phyloP scores from a whole-genome alignment of 805 yeast genomes.

The Hanseniaspora mollemarum region DNA sequence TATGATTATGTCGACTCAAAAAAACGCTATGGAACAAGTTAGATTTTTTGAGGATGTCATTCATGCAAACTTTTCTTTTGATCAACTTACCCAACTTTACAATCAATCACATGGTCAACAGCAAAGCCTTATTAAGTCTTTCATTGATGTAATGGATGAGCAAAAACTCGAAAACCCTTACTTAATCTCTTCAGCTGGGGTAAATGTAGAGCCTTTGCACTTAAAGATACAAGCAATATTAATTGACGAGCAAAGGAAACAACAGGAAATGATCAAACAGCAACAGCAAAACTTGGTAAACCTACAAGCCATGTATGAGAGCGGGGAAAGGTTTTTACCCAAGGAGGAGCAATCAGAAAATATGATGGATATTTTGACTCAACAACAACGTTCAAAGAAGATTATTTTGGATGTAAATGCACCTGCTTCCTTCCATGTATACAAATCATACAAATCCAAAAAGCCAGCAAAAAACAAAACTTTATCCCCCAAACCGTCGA shows the following conservation, averaged over 20 bases:
- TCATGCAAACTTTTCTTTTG: slow-evolving; percentile 5
- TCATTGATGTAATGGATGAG: slow-evolving; percentile 6
- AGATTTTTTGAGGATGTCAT: slow-evolving; percentile 8
- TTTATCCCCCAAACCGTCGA: not conserved
- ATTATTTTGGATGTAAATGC: slow-evolving; percentile 13
- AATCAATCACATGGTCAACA: slow-evolving; percentile 8
- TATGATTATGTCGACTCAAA: slow-evolving; percentile 8
- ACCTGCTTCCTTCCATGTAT: slow-evolving; percentile 15
- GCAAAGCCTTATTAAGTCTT: slow-evolving; percentile 5
- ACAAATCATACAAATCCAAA: slow-evolving; percentile 12
- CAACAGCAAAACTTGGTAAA: slow-evolving; percentile 10
- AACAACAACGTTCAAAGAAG: slow-evolving; percentile 8
- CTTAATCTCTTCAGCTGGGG: slow-evolving; percentile 1
- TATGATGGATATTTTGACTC: not conserved
- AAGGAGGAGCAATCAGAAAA: not conserved
- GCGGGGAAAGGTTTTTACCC: not conserved
- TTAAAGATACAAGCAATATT: not conserved
- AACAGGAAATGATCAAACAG: slow-evolving; percentile 13
- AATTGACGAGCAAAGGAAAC: slow-evolving; percentile 8
- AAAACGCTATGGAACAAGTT: slow-evolving; percentile 5
- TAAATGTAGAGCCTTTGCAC: slow-evolving; percentile 1
- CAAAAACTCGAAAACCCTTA: slow-evolving; percentile 7
- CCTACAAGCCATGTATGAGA: slow-evolving; percentile 8
- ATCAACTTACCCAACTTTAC: slow-evolving; percentile 6
- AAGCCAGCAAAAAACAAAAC: not conserved